Base-by-base conservation (phyloP, 1,139 yeast species). In the Neolecta irregularis region DNA sequence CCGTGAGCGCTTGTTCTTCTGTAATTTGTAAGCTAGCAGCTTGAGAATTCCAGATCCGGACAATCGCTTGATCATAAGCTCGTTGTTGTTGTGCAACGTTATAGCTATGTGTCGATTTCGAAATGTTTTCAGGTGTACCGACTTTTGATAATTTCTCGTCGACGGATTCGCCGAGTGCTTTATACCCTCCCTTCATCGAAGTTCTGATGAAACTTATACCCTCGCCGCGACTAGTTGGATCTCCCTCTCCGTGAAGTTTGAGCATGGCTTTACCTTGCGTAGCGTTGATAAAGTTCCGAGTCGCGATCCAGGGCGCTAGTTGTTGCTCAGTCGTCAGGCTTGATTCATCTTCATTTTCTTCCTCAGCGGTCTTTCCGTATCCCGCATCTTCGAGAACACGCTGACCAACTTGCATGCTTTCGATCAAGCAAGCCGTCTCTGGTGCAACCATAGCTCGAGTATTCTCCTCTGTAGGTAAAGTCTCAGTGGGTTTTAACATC, bases 241-340 rank as follows among this genome's bases (percentile, higher is more conserved):
- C 98, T 35, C 96, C 98, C 42, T 77, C 91, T n/a, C 95, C 95
- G 51, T 81, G 83, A 26, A 91, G 68, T 51, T 85, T 95, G 32
- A 91, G 64, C 96, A 88, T 88, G 1, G 95, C 91, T 49, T 92
- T 85, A 38, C 95, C 91, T 52, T 85, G 96, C 23, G 93, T 85
- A 5, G 98, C 92, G 52, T 74, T 78, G 41, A 85, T 72, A 50
- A 91, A 91, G 54, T 88, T 91, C 42, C 85, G 66, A 0, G 95
- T 74, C 13, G 78, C 65, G 53, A 79, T 83, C 99, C 99, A 91
- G 0, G 95, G 91, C 0, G 95, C 76, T 35, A 81, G 59, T 50
- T 81, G 93, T 47, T 83, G 94, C 48, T 81, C 88, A 32, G 80
- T 59, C 34, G 77, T 65, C 45, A 57, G 58, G 19, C 63, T 64